Percentiles rank a stretch among this genome's conserved stretches.
phyloP scores from a whole-genome alignment of 345 rosid genomes.

The Hibiscus tridactylites region DNA sequence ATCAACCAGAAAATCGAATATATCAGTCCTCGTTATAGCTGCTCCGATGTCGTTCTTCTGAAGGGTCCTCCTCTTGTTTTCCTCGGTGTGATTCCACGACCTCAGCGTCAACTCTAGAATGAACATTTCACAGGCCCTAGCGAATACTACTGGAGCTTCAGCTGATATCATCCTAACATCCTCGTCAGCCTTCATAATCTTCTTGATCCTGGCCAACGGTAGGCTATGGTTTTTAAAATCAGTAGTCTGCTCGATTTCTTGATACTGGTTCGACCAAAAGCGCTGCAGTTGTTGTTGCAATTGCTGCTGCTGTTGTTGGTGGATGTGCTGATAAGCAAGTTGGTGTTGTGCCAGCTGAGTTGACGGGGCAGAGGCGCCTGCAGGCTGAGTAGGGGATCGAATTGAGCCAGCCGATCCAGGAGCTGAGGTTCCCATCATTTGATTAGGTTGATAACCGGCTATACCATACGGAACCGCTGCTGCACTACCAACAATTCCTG shows the following conservation, averaged over 20 bases:
- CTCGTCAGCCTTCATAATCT: conserved; percentile 98
- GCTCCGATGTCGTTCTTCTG: conserved; percentile 97
- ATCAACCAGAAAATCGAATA: conserved; percentile 86
- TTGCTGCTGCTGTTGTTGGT: conserved; percentile 91
- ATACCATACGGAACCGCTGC: conserved; percentile 43
- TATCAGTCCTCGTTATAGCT: conserved; percentile 84
- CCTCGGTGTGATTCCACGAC: conserved; percentile 96
- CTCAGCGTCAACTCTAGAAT: conserved; percentile 80
- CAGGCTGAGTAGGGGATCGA: conserved; percentile 20
- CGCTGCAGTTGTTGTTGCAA: conserved; percentile 78
- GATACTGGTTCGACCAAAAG: conserved; percentile 78
- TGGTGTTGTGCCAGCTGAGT: conserved; percentile 57
- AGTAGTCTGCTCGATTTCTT: conserved; percentile 65
- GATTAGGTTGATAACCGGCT: conserved; percentile 48
- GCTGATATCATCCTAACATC: conserved; percentile 98
- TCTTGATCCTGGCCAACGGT: conserved; percentile 91
- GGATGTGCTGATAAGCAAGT: conserved; percentile 79
- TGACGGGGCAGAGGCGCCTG: neutral
- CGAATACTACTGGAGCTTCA: conserved; percentile 90
- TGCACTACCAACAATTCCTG: conserved; percentile 33
- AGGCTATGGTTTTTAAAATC: conserved; percentile 95
- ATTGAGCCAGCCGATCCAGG: conserved; percentile 31
- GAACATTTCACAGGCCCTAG: conserved; percentile 98
- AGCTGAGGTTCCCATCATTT: conserved; percentile 37
- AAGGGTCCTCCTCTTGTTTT: conserved; percentile 88